Evolutionary conservation across 768 basidiomycete species (phyloP).

Genomic region (Calocera viscosa): DNA sequence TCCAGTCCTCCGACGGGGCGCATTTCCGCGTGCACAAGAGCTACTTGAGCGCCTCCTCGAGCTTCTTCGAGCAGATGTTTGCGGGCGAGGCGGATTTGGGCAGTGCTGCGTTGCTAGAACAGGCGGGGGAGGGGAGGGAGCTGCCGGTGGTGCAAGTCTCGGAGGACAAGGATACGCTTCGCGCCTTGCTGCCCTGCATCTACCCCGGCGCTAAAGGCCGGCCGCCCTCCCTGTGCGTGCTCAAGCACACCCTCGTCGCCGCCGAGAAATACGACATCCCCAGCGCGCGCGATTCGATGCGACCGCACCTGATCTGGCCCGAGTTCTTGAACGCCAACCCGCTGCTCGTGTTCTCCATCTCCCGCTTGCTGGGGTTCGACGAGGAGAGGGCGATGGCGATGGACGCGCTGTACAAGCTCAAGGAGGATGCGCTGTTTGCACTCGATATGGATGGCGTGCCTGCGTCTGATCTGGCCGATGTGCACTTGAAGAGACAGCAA

Average conservation of each 20-base stretch:
- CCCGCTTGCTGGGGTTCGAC: not conserved
- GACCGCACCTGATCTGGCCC: constrained; percentile 4
- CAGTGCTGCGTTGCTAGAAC: not conserved
- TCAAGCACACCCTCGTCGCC: not conserved
- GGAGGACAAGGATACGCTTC: not conserved
- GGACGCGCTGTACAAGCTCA: not conserved
- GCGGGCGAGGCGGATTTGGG: not conserved
- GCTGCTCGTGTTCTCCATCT: not conserved
- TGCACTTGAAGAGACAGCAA: not conserved
- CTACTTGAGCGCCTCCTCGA: not conserved
- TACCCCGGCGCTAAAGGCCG: not conserved
- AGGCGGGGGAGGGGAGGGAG: not conserved
- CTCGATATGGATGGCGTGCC: not conserved
- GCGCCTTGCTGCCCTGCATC: not conserved
- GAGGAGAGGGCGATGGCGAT: not conserved
- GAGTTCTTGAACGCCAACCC: not conserved
- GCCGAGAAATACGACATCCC: constrained; percentile 1
- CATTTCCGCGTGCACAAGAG: not conserved
- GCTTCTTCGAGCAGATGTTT: constrained; percentile 1
- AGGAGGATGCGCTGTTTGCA: not conserved
- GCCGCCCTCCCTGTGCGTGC: not conserved
- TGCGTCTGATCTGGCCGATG: not conserved
- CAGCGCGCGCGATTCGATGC: not conserved
- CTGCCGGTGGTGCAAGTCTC: not conserved
- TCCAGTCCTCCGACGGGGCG: not conserved